phyloP scores from a whole-genome alignment of 495 filamentous ascomycete species.

The Neurospora cerealis region DNA sequence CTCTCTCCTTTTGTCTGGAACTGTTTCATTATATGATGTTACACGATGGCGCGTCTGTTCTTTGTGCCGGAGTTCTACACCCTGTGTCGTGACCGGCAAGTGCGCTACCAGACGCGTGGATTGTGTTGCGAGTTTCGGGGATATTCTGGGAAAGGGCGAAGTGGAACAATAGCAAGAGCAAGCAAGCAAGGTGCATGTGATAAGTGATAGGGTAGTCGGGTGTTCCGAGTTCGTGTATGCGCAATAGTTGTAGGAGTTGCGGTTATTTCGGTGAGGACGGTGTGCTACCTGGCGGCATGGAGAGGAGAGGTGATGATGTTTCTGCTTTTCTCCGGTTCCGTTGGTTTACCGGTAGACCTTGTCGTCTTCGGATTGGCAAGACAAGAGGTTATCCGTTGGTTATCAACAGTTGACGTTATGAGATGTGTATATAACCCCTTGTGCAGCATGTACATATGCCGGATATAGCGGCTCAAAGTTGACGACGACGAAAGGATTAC shows the following conservation, averaged over 20 bases:
- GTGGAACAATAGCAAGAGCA: neutral
- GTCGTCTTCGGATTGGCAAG: neutral
- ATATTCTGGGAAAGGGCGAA: neutral
- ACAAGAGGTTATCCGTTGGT: neutral
- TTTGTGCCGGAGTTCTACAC: neutral
- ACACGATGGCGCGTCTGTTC: neutral
- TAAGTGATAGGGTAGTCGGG: neutral
- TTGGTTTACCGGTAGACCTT: neutral
- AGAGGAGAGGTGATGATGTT: neutral
- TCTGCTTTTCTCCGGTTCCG: neutral
- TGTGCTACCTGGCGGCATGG: neutral
- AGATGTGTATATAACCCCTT: neutral
- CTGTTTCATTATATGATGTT: neutral
- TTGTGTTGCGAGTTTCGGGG: neutral
- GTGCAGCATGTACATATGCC: neutral
- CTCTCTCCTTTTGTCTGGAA: neutral
- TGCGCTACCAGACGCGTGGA: neutral
- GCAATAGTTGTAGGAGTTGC: neutral
- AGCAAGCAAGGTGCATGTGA: neutral
- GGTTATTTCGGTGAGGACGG: neutral
- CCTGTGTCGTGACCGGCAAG: neutral
- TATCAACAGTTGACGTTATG: neutral
- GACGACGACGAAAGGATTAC: neutral
- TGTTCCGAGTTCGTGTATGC: neutral
- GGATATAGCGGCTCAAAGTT: neutral